Evolutionary conservation across 495 filamentous ascomycete genomes (phyloP), one percentile per base, ranked within the genome.

Genomic region (Glutinoglossum americanum): DNA sequence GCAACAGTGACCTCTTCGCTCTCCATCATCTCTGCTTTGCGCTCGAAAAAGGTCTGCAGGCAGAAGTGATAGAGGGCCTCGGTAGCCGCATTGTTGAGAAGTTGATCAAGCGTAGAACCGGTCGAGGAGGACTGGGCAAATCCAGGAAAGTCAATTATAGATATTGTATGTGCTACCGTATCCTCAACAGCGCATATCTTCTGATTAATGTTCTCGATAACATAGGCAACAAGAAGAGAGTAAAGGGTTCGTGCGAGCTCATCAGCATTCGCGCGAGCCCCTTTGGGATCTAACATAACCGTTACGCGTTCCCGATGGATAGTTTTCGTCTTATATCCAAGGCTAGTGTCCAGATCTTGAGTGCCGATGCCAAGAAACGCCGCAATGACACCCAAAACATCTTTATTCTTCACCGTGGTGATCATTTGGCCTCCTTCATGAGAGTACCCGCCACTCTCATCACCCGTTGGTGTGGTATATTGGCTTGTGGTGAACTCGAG

Each of bases 261-360:
- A 67, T 97, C 90, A 13, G 92, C 92, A 65, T 94, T 94, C 30
- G 77, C 81, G 23, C 90, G 79, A 19, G 92, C 92, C 39, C 92
- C 92, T 45, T 77, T 80, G 4, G 90, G 88, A 67, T 98, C 92
- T 6, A 98, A 74, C 89, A 98, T 92, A 28, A 98, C 85, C 0
- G 92, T 98, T 27, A 98, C 92, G 39, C 92, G 80, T 73, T 98
- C 92, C 35, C 87, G 82, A 63, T 89, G 82, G 55, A 98, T 81
- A 37, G 89, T 95, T 73, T 92, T 94, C 19, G 87, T 94, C 69
- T 90, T 89, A 74, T 95, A 94, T 13, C 90, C 85, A 58, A 98
- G 74, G 56, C 85, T 93, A 28, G 75, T 82, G 67, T 97, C 88
- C 37, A 98, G 74, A 59, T 93, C 84, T 27, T 81, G 74, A 8